These are phyloP conservation scores for Candida vaughaniae DNA, from an alignment of 805 yeast species.

Conservation along the genomic window DNA sequence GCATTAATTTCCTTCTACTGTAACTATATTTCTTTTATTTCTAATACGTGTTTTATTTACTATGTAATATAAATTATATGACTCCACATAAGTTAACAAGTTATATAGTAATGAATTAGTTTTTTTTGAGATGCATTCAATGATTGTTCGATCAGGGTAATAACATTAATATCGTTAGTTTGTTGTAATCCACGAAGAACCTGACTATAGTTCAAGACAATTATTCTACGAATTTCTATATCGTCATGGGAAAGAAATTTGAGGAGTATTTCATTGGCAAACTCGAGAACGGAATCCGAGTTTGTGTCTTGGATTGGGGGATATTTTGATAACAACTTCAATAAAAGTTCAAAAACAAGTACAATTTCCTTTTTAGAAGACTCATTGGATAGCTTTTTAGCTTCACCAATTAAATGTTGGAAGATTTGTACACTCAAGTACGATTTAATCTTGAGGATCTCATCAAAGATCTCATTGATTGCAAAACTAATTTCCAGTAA, in stretches of 20 bases:
- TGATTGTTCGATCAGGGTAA: conserved; percentile 27
- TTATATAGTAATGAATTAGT: conserved; percentile 47
- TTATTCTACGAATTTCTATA: conserved; percentile 38
- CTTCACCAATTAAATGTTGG: neutral
- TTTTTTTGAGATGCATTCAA: conserved; percentile 44
- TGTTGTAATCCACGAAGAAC: conserved; percentile 18
- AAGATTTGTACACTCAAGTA: conserved; percentile 1
- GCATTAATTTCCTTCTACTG: neutral
- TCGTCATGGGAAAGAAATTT: conserved; percentile 26
- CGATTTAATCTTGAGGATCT: conserved; percentile 3
- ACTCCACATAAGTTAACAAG: conserved; percentile 6
- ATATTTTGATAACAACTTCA: conserved; percentile 22
- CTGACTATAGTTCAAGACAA: conserved; percentile 39
- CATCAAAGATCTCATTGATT: conserved; percentile 13
- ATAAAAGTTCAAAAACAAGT: conserved; percentile 22
- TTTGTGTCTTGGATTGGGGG: neutral
- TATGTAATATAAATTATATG: neutral
- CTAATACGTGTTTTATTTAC: neutral
- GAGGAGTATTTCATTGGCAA: conserved; percentile 30
- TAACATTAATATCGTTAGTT: conserved; percentile 15
- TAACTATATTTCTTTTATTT: neutral
- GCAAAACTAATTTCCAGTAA: conserved; percentile 15
- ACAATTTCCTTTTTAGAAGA: conserved; percentile 1
- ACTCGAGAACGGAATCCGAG: conserved; percentile 15
- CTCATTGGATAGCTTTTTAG: neutral